Evolutionary conservation across 1,284 basidiomycete genomes (phyloP).

Genomic region (Gomphus bonarii): DNA sequence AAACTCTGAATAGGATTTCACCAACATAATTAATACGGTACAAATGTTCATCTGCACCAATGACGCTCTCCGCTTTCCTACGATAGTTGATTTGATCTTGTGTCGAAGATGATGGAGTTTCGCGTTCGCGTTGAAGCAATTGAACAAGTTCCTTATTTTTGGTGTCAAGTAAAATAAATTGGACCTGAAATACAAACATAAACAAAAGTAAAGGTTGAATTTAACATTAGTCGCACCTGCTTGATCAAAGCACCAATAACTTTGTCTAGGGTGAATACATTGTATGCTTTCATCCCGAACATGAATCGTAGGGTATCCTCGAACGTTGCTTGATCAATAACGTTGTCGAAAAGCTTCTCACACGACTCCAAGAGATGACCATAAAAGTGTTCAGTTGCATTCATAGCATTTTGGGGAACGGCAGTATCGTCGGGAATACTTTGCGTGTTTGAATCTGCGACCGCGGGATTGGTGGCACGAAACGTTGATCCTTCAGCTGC

Average conservation of each 20-base stretch:
- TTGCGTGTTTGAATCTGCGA: slow-evolving; percentile 63
- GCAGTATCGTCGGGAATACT: slow-evolving; percentile 32
- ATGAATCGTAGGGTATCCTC: slow-evolving; percentile 89
- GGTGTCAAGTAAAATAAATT: slow-evolving; percentile 67
- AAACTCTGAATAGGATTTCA: slow-evolving; percentile 6
- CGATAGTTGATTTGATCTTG: slow-evolving; percentile 83
- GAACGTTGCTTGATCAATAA: slow-evolving; percentile 78
- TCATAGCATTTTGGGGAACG: slow-evolving; percentile 17
- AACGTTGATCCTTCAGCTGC: slow-evolving; percentile 50
- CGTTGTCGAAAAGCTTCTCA: slow-evolving; percentile 87
- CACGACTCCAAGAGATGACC: slow-evolving; percentile 78
- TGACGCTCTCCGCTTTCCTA: slow-evolving; percentile 71
- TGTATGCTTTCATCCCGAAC: slow-evolving; percentile 82
- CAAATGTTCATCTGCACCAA: slow-evolving; percentile 85
- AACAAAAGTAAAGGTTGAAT: not conserved
- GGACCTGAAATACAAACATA: slow-evolving; percentile 41
- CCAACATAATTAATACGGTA: slow-evolving; percentile 89
- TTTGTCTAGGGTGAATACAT: slow-evolving; percentile 91
- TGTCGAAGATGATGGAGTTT: slow-evolving; percentile 49
- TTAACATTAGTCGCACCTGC: slow-evolving; percentile 37
- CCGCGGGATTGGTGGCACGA: slow-evolving; percentile 56
- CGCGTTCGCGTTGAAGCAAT: slow-evolving; percentile 70
- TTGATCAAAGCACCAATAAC: slow-evolving; percentile 82
- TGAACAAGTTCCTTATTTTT: slow-evolving; percentile 82
- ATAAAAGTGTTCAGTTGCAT: slow-evolving; percentile 59